Conservation (phyloP, 1,284 basidiomycete genomes). For the Leccinum fallax region DNA sequence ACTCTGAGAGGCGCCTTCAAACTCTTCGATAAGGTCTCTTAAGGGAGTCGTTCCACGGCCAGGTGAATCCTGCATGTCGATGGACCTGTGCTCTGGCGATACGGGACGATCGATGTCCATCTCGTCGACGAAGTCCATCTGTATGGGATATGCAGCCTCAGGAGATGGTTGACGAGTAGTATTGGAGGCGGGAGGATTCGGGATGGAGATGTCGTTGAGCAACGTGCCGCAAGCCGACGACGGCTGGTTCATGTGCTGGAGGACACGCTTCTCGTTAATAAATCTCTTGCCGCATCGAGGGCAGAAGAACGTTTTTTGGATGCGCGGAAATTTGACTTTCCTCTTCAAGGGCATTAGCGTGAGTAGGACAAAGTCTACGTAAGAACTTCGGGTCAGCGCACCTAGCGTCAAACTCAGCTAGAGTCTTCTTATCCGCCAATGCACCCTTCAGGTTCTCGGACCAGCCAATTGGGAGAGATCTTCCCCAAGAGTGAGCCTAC, state of each 20-base stretch:
- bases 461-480: not conserved
- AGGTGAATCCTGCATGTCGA: not conserved
- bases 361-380: not conserved
- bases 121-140: not conserved
- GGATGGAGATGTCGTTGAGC: not conserved
- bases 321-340: not conserved
- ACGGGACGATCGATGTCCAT: not conserved
- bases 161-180: not conserved
- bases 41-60: not conserved
- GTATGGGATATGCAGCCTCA: not conserved
- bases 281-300: conserved; percentile 5
- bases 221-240: not conserved
- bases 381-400: not conserved
- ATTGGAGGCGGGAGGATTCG: not conserved
- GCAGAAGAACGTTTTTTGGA: conserved; percentile 2
- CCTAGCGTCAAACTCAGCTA: not conserved
- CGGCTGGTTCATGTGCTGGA: conserved; percentile 10
- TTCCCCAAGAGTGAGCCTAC: not conserved
- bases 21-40: not conserved
- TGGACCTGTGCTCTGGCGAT: not conserved
- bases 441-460: not conserved
- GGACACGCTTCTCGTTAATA: not conserved
- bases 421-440: not conserved
- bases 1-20: not conserved
- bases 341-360: not conserved